These are phyloP conservation scores for Lentinus brumalis DNA, from an alignment of 768 basidiomycete genomes.

Conservation along the genomic window DNA sequence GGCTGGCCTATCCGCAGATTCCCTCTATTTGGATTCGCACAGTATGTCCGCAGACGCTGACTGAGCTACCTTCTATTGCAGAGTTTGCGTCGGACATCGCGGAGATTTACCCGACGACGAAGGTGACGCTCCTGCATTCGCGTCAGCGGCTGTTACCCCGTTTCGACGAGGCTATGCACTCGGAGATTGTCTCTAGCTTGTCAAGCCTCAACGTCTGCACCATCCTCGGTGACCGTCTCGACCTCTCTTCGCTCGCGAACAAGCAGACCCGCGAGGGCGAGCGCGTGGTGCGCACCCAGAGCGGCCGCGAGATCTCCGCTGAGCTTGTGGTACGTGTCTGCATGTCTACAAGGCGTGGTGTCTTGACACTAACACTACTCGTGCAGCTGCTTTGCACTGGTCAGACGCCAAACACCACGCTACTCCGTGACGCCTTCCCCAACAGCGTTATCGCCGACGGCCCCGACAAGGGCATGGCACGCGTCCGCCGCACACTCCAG, in stretches of 20 bases:
- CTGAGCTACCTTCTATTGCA: slow-evolving; percentile 23
- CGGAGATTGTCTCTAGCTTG: slow-evolving; percentile 38
- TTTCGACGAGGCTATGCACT: slow-evolving; percentile 54
- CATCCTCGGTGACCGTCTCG: slow-evolving; percentile 57
- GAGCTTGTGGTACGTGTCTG: slow-evolving; percentile 49
- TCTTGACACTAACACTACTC: too few relatives aligned
- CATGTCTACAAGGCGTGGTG: too few relatives aligned
- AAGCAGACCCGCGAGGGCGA: slow-evolving; percentile 10
- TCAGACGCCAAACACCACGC: slow-evolving; percentile 55
- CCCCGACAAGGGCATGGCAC: slow-evolving; percentile 40
- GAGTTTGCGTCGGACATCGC: slow-evolving; percentile 69
- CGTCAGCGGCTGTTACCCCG: slow-evolving; percentile 52
- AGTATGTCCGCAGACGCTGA: too few relatives aligned
- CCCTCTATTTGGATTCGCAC: too few relatives aligned
- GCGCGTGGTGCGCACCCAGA: slow-evolving; percentile 45
- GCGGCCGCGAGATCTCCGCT: slow-evolving; percentile 52
- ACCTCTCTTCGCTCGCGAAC: slow-evolving; percentile 37
- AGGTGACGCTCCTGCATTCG: slow-evolving; percentile 63
- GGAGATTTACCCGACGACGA: slow-evolving; percentile 50
- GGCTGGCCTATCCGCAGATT: too few relatives aligned
- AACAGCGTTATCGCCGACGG: slow-evolving; percentile 36
- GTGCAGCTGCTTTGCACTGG: slow-evolving; percentile 60
- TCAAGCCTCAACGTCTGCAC: slow-evolving; percentile 40
- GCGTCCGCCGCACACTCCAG: slow-evolving; percentile 56
- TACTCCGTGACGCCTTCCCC: slow-evolving; percentile 37